phyloP scores from a whole-genome alignment of 495 filamentous ascomycete species.

The Niebla homalea region DNA sequence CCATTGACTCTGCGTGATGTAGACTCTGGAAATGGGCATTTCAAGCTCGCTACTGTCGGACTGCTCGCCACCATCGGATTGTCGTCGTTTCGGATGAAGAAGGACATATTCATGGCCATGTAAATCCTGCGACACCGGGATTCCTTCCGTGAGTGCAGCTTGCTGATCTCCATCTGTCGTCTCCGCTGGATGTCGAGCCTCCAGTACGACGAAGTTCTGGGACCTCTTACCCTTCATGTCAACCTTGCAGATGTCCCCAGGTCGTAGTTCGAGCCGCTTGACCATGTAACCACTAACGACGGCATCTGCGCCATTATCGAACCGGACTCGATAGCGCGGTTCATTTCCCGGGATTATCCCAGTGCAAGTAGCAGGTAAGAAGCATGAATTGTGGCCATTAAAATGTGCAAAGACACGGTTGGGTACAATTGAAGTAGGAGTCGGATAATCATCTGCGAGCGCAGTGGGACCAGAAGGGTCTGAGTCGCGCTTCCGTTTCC shows the following conservation, averaged over 20 bases:
- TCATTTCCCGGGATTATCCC: constrained; percentile 29
- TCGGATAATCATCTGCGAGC: neutral
- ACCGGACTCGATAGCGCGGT: constrained; percentile 31
- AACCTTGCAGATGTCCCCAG: constrained; percentile 39
- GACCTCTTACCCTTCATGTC: constrained; percentile 34
- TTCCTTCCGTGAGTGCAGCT: neutral
- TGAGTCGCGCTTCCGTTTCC: no score
- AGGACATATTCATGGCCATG: constrained; percentile 32
- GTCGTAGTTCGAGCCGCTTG: constrained; percentile 34
- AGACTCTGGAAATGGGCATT: constrained; percentile 34
- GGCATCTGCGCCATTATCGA: constrained; percentile 33
- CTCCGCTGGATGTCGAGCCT: constrained; percentile 18
- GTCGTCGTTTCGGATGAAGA: constrained; percentile 33
- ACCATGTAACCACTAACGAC: constrained; percentile 20
- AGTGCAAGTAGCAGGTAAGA: constrained; percentile 38
- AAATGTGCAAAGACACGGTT: constrained; percentile 39
- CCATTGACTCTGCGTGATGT: constrained; percentile 38
- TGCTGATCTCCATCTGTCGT: constrained; percentile 17
- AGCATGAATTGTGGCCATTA: constrained; percentile 35
- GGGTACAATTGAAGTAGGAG: constrained; percentile 26
- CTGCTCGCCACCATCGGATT: constrained; percentile 25
- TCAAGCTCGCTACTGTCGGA: constrained; percentile 18
- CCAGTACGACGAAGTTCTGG: constrained; percentile 33
- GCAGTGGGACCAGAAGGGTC: no score
- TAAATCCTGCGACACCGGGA: constrained; percentile 17